phyloP scores from a whole-genome alignment of 495 filamentous ascomycete genomes.

The Xylaria grammica region DNA sequence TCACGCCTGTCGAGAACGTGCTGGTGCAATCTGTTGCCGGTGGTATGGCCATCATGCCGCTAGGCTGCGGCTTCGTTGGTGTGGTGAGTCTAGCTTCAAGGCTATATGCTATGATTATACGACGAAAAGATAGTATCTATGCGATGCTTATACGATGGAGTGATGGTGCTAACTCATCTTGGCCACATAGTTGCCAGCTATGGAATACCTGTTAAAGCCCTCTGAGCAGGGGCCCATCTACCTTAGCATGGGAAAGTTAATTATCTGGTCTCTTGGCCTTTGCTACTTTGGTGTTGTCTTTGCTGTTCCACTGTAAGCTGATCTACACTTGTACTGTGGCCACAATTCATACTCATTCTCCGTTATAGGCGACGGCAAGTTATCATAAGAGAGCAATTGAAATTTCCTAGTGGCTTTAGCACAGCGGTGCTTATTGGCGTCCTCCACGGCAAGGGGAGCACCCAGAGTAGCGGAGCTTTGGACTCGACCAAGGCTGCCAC shows the following conservation, averaged over 20 bases:
- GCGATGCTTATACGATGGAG: background rate
- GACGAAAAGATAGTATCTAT: background rate
- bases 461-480: conserved; percentile 28
- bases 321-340: background rate
- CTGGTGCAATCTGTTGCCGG: conserved; percentile 96
- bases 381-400: conserved; percentile 87
- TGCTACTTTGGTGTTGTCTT: conserved; percentile 97
- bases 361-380: conserved; percentile 70
- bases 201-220: conserved; percentile 80
- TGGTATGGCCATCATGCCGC: conserved; percentile 93
- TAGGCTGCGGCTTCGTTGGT: conserved; percentile 95
- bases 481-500: conserved; percentile 38
- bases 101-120: background rate
- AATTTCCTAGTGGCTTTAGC: conserved; percentile 93
- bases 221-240: conserved; percentile 78
- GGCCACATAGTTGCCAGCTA: conserved; percentile 71
- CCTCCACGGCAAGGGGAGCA: conserved; percentile 66
- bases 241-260: conserved; percentile 73
- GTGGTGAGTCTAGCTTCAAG: conserved; percentile 45
- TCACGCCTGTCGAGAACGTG: conserved; percentile 95
- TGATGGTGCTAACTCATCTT: conserved; percentile 35
- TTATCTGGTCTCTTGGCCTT: conserved; percentile 88
- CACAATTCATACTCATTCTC: conserved; percentile 35
- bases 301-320: conserved; percentile 71
- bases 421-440: conserved; percentile 93